These are phyloP conservation scores for Panicum miliaceum DNA, from an alignment of 176 grass and related monocot genomes.

Conservation along the genomic window DNA sequence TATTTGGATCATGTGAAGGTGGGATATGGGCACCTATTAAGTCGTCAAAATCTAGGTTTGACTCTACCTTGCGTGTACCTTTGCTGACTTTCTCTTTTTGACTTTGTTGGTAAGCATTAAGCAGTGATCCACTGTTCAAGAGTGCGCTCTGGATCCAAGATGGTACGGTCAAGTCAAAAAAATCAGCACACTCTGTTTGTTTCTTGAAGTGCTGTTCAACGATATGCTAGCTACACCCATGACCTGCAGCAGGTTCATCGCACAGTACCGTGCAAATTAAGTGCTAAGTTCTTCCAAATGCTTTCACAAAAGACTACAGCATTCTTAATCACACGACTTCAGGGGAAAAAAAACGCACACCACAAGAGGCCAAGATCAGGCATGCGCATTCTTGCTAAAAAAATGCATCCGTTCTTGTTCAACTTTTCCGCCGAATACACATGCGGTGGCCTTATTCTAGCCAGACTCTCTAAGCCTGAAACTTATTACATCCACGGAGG, in stretches of 20 bases:
- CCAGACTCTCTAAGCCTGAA: neutral
- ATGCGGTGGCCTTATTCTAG: neutral
- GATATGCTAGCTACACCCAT: neutral
- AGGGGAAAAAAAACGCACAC: neutral
- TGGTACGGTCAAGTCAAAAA: neutral
- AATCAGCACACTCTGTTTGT: neutral
- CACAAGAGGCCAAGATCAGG: neutral
- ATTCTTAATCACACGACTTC: neutral
- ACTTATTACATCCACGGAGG: neutral
- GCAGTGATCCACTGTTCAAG: neutral
- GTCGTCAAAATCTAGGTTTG: constrained; percentile 5
- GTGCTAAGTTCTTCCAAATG: neutral
- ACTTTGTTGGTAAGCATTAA: neutral
- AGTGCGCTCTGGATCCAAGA: neutral
- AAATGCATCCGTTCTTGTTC: neutral
- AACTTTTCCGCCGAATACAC: neutral
- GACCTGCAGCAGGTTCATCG: neutral
- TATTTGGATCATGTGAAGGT: neutral
- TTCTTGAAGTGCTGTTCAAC: neutral
- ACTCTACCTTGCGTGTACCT: neutral
- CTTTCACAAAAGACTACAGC: neutral
- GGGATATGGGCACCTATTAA: neutral
- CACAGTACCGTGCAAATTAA: neutral
- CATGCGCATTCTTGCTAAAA: too few species aligned
- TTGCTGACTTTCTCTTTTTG: neutral